Conservation (phyloP, 163 green algal genomes). For the Volvox carteri region DNA sequence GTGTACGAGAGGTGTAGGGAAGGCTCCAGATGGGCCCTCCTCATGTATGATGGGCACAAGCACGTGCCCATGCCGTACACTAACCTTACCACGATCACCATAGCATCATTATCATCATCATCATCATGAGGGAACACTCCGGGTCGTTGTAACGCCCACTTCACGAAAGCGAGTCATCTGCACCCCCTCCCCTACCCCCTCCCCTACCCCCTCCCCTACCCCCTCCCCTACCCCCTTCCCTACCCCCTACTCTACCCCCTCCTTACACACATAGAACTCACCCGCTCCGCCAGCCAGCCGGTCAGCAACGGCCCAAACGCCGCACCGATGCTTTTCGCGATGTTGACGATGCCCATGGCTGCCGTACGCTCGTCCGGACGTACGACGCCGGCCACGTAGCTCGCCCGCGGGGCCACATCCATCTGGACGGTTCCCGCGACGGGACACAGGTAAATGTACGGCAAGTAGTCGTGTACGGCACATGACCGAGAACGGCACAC, state of each 20-base stretch:
- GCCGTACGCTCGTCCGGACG: slow-evolving; percentile 57
- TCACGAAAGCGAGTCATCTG: not conserved
- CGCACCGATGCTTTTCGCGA: slow-evolving; percentile 57
- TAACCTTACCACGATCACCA: too few relatives aligned
- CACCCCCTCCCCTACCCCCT: not conserved
- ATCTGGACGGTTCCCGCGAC: slow-evolving; percentile 54
- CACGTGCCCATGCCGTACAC: too few relatives aligned
- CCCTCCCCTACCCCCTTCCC: not conserved
- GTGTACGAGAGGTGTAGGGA: too few relatives aligned
- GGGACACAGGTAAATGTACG: not conserved
- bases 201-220: not conserved
- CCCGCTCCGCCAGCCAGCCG: slow-evolving; percentile 55
- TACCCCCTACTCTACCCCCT: not conserved
- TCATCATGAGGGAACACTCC: not conserved
- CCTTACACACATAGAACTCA: not conserved
- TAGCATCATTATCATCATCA: not conserved
- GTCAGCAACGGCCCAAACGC: slow-evolving; percentile 57
- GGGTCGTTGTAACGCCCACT: not conserved
- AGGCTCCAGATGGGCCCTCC: too few relatives aligned
- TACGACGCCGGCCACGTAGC: slow-evolving; percentile 59
- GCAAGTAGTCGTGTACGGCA: not conserved
- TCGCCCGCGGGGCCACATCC: slow-evolving; percentile 59
- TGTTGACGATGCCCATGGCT: slow-evolving; percentile 65
- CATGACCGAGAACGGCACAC: not conserved
- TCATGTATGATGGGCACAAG: too few relatives aligned